A percentile compares a stretch with the other conserved stretches of the same genome.
phyloP scores from a whole-genome alignment of 331 rosid species.

The Erythrophleum ivorense region DNA sequence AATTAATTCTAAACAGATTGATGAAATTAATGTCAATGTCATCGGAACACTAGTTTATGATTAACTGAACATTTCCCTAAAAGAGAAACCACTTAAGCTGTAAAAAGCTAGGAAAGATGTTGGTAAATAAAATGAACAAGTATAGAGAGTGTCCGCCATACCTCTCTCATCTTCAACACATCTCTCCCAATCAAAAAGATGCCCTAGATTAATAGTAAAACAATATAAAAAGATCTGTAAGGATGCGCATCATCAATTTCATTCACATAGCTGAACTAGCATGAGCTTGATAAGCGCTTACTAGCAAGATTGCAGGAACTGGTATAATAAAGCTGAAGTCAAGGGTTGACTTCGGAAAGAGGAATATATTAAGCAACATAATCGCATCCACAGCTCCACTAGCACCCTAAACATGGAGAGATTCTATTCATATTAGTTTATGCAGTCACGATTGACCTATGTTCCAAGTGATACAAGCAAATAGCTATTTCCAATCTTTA shows the following conservation, averaged over 20 bases:
- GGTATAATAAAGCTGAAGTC: constrained; percentile 71
- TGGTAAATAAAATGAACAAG: constrained; percentile 10
- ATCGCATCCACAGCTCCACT: constrained; percentile 91
- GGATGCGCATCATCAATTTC: constrained; percentile 33
- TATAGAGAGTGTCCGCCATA: constrained; percentile 42
- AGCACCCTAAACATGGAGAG: constrained; percentile 73
- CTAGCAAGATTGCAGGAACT: constrained; percentile 84
- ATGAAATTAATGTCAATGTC: constrained; percentile 22
- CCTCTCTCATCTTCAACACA: constrained; percentile 66
- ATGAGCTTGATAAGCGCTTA: constrained; percentile 47
- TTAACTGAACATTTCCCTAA: constrained; percentile 21
- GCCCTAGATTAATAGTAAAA: constrained; percentile 63
- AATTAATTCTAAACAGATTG: constrained; percentile 4
- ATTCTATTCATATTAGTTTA: constrained; percentile 33
- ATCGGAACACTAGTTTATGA: constrained; percentile 26
- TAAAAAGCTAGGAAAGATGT: constrained; percentile 8
- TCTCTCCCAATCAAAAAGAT: constrained; percentile 77
- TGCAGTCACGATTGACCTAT: constrained; percentile 32
- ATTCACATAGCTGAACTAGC: constrained; percentile 29
- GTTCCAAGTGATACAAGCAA: constrained; percentile 21
- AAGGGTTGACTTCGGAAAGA: constrained; percentile 71
- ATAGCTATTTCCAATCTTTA: constrained; percentile 9
- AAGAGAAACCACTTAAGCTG: constrained; percentile 28
- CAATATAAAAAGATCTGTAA: constrained; percentile 38
- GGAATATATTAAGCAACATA: constrained; percentile 82